Evolutionary conservation across 208 protist genomes (phyloP).

Genomic region (Novymonas esmeraldas): DNA sequence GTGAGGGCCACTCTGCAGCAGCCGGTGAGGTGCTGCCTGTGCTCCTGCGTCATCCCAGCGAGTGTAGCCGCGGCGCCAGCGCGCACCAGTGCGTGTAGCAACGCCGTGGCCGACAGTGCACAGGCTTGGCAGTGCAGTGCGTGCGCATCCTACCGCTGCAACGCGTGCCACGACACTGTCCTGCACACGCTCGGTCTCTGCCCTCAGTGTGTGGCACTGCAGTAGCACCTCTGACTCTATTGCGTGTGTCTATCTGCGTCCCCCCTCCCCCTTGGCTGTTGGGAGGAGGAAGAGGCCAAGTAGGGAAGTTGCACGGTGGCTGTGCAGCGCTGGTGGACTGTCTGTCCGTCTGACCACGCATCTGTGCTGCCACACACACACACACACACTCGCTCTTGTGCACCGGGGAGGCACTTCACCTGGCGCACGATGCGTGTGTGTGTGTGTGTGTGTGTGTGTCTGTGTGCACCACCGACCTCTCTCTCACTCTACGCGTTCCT

Average conservation of each 20-base stretch:
- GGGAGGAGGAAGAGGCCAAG: not conserved
- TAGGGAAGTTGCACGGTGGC: not conserved
- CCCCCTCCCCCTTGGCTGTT: no score
- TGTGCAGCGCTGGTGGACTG: not conserved
- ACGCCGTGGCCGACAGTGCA: not conserved
- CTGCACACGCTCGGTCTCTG: constrained; percentile 61
- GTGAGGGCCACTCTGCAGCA: constrained; percentile 1
- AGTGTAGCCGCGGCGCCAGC: not conserved
- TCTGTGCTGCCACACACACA: not conserved
- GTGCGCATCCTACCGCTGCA: constrained; percentile 60
- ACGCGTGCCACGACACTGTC: constrained; percentile 54
- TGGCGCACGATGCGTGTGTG: not conserved
- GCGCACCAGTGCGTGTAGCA: not conserved
- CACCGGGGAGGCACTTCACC: no score
- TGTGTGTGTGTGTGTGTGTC: not conserved
- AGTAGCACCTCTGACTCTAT: constrained; percentile 15
- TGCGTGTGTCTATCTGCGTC: no score
- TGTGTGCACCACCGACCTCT: not conserved
- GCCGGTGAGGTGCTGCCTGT: constrained; percentile 15
- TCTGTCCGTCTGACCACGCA: not conserved
- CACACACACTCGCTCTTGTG: no score
- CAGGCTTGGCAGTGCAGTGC: constrained; percentile 41
- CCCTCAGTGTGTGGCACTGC: constrained; percentile 58
- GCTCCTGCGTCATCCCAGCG: constrained; percentile 11
- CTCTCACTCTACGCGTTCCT: not conserved